Conservation (phyloP, 1,284 basidiomycete species). For the Naganishia albida region DNA sequence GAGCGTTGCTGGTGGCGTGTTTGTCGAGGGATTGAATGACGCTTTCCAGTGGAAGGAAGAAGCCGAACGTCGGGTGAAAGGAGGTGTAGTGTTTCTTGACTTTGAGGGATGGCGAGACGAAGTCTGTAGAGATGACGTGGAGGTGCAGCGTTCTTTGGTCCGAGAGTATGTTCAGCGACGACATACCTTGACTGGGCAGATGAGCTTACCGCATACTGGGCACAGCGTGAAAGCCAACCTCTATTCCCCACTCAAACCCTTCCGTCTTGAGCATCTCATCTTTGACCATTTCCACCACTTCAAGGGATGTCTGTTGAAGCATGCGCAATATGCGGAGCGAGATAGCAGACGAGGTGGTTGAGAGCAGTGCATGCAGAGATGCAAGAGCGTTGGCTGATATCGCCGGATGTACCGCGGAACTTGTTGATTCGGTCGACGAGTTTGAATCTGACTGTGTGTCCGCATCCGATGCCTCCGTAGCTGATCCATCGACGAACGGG, state of each 20-base stretch:
- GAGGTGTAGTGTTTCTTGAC: slow-evolving; percentile 93
- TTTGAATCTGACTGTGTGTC: slow-evolving; percentile 1
- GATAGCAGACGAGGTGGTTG: slow-evolving; percentile 39
- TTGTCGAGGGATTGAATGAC: slow-evolving; percentile 74
- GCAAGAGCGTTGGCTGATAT: slow-evolving; percentile 57
- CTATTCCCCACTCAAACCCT: slow-evolving; percentile 77
- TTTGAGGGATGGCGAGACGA: slow-evolving; percentile 74
- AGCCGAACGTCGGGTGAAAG: slow-evolving; percentile 82
- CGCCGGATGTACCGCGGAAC: slow-evolving; percentile 36
- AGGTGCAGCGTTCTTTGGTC: slow-evolving; percentile 73
- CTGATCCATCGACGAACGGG: slow-evolving; percentile 40
- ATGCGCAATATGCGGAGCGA: neutral
- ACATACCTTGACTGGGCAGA: neutral
- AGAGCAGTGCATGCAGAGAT: slow-evolving; percentile 65
- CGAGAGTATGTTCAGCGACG: neutral
- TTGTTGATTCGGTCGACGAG: neutral
- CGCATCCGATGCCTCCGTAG: slow-evolving; percentile 30
- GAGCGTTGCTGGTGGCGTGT: slow-evolving; percentile 42
- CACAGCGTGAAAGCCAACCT: slow-evolving; percentile 82
- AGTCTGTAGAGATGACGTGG: slow-evolving; percentile 82
- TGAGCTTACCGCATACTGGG: slow-evolving; percentile 60
- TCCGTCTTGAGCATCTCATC: slow-evolving; percentile 77
- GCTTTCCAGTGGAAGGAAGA: slow-evolving; percentile 76
- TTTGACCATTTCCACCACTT: slow-evolving; percentile 65
- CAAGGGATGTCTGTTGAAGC: slow-evolving; percentile 54